Evolutionary conservation across 345 rosid species (phyloP).

Genomic region (rapeseed (Brassica napus)): DNA sequence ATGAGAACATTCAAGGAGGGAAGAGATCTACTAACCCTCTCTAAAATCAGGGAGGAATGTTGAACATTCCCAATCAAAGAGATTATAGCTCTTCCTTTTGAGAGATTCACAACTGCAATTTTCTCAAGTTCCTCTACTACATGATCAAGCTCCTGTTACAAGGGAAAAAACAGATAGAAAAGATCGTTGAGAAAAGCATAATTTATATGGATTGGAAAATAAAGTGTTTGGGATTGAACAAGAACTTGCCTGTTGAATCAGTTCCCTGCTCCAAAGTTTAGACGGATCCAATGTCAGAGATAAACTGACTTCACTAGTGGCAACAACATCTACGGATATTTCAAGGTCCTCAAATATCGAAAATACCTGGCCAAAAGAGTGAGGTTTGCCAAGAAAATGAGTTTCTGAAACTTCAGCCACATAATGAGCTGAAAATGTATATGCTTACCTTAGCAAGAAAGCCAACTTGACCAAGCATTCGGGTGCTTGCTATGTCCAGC

Average conservation of each 20-base stretch:
- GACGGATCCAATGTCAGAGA: constrained; percentile 96
- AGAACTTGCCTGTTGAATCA: constrained; percentile 91
- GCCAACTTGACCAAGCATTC: constrained; percentile 98
- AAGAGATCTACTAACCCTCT: constrained; percentile 58
- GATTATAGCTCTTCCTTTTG: constrained; percentile 86
- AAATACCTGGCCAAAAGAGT: constrained; percentile 61
- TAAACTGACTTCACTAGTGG: constrained; percentile 99
- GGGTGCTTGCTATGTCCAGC: constrained; percentile 96
- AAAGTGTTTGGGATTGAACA: constrained; percentile 9
- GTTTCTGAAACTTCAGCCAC: too few relatives aligned
- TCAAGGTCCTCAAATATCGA: constrained; percentile 92
- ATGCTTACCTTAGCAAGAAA: constrained; percentile 93
- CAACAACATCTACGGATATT: constrained; percentile 97
- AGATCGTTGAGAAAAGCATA: neutral
- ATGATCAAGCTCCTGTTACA: constrained; percentile 90
- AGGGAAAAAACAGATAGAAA: neutral
- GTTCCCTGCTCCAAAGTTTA: constrained; percentile 95
- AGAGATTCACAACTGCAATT: constrained; percentile 86
- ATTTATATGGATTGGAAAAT: constrained; percentile 2
- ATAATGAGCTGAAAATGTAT: too few relatives aligned
- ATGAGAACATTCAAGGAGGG: constrained; percentile 13
- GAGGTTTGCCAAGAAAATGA: too few relatives aligned
- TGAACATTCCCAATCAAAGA: constrained; percentile 95
- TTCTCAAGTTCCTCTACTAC: constrained; percentile 97
- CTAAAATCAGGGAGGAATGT: constrained; percentile 84